These are phyloP conservation scores for Purpureocillium lavendulum DNA, from an alignment of 2,329 filamentous ascomycete genomes.

Conservation along the genomic window DNA sequence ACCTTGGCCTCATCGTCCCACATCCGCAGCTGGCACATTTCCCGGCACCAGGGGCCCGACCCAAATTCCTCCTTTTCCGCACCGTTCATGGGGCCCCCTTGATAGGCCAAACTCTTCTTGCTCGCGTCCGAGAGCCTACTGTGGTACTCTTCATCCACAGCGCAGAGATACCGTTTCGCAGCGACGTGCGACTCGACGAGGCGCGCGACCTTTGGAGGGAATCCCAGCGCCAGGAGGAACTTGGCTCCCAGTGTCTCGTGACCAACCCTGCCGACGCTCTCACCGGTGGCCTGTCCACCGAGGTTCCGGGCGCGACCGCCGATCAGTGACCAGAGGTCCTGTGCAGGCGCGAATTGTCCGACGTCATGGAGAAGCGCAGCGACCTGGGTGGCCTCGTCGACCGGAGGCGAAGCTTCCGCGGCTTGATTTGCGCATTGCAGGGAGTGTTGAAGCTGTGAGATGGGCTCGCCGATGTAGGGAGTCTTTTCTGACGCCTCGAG, in stretches of 20 bases:
- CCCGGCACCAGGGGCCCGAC: slow-evolving; percentile 5
- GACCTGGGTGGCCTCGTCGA: slow-evolving; percentile 11
- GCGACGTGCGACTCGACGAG: slow-evolving; percentile 12
- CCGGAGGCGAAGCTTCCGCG: slow-evolving; percentile 5
- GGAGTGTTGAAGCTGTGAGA: slow-evolving; percentile 12
- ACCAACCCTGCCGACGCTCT: slow-evolving; percentile 9
- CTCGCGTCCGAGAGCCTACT: slow-evolving; percentile 10
- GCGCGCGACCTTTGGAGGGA: slow-evolving; percentile 8
- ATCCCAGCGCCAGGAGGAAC: slow-evolving; percentile 9
- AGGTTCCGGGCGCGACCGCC: slow-evolving; percentile 6
- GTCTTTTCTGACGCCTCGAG: slow-evolving; percentile 7
- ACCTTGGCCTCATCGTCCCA: slow-evolving; percentile 12
- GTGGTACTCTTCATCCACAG: slow-evolving; percentile 8
- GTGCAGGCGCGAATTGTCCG: slow-evolving; percentile 9
- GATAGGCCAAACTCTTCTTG: slow-evolving; percentile 9
- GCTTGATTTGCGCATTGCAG: slow-evolving; percentile 9
- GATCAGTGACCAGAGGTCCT: slow-evolving; percentile 6
- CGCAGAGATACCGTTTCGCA: slow-evolving; percentile 11
- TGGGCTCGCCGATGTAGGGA: slow-evolving; percentile 11
- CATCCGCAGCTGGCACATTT: slow-evolving; percentile 10
- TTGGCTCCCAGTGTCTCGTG: slow-evolving; percentile 8
- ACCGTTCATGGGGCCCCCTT: slow-evolving; percentile 9
- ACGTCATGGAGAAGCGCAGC: slow-evolving; percentile 12
- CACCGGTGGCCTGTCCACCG: slow-evolving; percentile 3
- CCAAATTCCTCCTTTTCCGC: slow-evolving; percentile 6